Evolutionary conservation across 768 basidiomycete species (phyloP).

Genomic region (Kwoniella mangroviensis): DNA sequence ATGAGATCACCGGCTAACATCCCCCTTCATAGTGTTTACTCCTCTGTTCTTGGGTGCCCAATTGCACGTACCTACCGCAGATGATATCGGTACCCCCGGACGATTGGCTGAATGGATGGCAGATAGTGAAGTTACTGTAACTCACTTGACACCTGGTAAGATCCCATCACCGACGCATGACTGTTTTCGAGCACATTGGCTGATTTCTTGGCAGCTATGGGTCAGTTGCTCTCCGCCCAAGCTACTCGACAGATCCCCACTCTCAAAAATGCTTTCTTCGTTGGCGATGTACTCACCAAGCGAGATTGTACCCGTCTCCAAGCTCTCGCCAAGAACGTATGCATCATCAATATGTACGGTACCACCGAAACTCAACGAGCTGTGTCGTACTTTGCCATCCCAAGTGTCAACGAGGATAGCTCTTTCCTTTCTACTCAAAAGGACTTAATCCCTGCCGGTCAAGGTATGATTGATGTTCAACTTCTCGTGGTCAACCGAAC

Average conservation of each 20-base stretch:
- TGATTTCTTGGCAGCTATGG: constrained; percentile 71
- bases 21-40: constrained; percentile 78
- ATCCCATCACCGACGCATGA: not conserved
- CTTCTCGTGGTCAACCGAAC: constrained; percentile 91
- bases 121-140: constrained; percentile 84
- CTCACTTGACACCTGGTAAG: constrained; percentile 82
- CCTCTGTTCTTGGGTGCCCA: constrained; percentile 96
- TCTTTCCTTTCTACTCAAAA: constrained; percentile 93
- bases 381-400: constrained; percentile 94
- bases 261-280: constrained; percentile 91
- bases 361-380: constrained; percentile 99
- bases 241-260: constrained; percentile 80
- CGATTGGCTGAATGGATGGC: constrained; percentile 99
- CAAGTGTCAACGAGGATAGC: constrained; percentile 76
- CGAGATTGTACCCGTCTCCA: constrained; percentile 95
- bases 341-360: constrained; percentile 99
- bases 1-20: constrained; percentile 11
- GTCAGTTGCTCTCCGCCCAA: constrained; percentile 91
- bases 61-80: constrained; percentile 92
- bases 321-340: constrained; percentile 84
- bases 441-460: constrained; percentile 95
- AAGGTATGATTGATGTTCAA: constrained; percentile 97
- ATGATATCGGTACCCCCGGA: constrained; percentile 96
- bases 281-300: constrained; percentile 98
- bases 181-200: no score